Conservation (phyloP, 768 basidiomycete genomes). For the Boletus pseudopeckii region DNA sequence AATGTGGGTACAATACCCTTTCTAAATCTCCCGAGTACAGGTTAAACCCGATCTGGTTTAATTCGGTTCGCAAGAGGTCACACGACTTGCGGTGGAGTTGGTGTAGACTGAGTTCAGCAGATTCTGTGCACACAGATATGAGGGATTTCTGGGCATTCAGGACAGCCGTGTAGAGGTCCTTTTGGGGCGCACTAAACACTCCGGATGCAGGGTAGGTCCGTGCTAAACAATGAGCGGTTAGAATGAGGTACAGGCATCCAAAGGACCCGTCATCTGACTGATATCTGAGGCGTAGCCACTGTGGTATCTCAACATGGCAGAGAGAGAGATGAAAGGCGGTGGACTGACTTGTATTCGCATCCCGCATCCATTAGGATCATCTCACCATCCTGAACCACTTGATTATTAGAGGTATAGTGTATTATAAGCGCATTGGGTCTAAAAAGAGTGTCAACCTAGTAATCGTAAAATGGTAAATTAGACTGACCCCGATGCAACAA, state of each 20-base stretch:
- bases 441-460: background rate
- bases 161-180: constrained; percentile 80
- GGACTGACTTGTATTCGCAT: constrained; percentile 80
- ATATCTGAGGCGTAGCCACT: constrained; percentile 96
- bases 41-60: constrained; percentile 59
- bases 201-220: constrained; percentile 89
- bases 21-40: constrained; percentile 55
- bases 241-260: background rate
- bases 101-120: constrained; percentile 56
- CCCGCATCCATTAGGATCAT: constrained; percentile 87
- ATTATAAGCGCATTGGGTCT: constrained; percentile 88
- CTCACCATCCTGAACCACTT: constrained; percentile 65
- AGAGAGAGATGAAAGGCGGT: background rate
- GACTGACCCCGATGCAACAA: constrained; percentile 82
- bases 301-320: constrained; percentile 5
- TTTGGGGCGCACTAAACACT: constrained; percentile 72
- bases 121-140: constrained; percentile 56
- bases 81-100: constrained; percentile 77
- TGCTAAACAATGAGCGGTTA: constrained; percentile 40
- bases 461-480: background rate
- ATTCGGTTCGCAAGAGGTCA: constrained; percentile 61
- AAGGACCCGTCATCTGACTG: constrained; percentile 45
- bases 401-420: constrained; percentile 93
- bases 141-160: constrained; percentile 70
- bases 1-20: constrained; percentile 84